Base-by-base conservation (phyloP, 2,329 filamentous ascomycete genomes). In the Calonectria crousiana region DNA sequence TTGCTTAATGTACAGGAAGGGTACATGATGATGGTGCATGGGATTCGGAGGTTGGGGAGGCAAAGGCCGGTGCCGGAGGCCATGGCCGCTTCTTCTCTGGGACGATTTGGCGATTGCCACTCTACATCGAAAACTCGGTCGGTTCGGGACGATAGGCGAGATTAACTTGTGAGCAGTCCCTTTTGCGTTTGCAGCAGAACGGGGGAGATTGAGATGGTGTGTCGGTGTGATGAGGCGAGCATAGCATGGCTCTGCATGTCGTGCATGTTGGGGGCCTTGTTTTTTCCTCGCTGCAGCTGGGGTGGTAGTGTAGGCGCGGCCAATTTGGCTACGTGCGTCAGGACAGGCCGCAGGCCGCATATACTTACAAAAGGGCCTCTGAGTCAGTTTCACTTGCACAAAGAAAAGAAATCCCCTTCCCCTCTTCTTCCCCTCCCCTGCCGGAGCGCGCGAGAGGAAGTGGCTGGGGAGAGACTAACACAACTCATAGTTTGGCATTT, bases 101-200 rank as follows among this genome's bases (percentile, higher is more conserved):
- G 44, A 47, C 44, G 44, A 47, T 47, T 47, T 47, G n/a, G 6
- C 44, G 44, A 47, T 47, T 32, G 58, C 58, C 58, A 41, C 58
- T 64, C 36, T 44, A 64, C 38, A 44, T 64, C 38, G 58, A 58
- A 28, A 64, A 41, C 34, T 30, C 26, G 23, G 58, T 30, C 38
- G 58, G 58, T 64, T 64, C 58, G 58, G 58, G 58, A 64, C 58
- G 58, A 64, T 64, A 64, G 58, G 58, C 58, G 58, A 64, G 58
- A 64, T 64, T 64, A 64, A 30, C 58, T 64, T 64, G 58, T 62
- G 58, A 64, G 53, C 53, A 58, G 53, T 58, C 53, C n/a, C 11
- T 58, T 58, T 58, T 58, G 32, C 53, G 53, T 36, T 58, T 58
- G 26, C n/a, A 32, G 53, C 32, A 58, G 32, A 47, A 23, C 20